phyloP scores from a whole-genome alignment of 495 filamentous ascomycete species.

The Talaromyces ruber region DNA sequence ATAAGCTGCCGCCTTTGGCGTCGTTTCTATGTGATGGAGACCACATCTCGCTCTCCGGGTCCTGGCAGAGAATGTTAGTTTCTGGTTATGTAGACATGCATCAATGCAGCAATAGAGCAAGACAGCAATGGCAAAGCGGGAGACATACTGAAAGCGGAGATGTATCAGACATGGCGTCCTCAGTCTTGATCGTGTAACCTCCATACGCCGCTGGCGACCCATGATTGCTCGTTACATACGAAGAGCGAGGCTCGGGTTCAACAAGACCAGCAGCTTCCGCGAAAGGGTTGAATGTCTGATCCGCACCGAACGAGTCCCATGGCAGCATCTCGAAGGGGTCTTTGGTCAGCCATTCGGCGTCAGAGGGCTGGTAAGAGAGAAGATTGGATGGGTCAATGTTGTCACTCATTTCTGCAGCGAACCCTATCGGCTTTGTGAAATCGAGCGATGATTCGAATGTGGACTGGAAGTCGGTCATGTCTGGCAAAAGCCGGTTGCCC shows the following conservation, averaged over 20 bases:
- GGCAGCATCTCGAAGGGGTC: conserved; percentile 1
- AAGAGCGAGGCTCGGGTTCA: neutral
- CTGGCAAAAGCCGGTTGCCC: neutral
- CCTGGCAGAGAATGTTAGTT: neutral
- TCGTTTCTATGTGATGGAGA: neutral
- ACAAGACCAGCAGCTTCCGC: neutral
- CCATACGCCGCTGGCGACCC: neutral
- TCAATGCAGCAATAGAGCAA: too few species aligned
- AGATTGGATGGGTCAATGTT: neutral
- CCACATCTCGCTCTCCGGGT: conserved; percentile 3
- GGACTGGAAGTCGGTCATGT: neutral
- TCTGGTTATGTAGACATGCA: neutral
- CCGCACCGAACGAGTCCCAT: neutral
- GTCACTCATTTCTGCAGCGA: neutral
- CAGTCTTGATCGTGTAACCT: conserved; percentile 3
- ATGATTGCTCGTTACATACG: neutral
- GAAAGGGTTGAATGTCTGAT: conserved; percentile 2
- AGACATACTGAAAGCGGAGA: neutral
- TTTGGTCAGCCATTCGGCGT: neutral
- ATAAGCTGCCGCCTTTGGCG: neutral
- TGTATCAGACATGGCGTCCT: neutral
- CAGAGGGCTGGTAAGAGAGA: neutral
- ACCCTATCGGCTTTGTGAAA: neutral
- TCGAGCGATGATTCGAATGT: conserved; percentile 1
- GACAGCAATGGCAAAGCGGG: neutral